Percentiles rank a stretch among this genome's conserved stretches.
These are phyloP conservation scores for Licmophora abbreviata DNA, from an alignment of 108 stramenopile species.

Conservation along the genomic window DNA sequence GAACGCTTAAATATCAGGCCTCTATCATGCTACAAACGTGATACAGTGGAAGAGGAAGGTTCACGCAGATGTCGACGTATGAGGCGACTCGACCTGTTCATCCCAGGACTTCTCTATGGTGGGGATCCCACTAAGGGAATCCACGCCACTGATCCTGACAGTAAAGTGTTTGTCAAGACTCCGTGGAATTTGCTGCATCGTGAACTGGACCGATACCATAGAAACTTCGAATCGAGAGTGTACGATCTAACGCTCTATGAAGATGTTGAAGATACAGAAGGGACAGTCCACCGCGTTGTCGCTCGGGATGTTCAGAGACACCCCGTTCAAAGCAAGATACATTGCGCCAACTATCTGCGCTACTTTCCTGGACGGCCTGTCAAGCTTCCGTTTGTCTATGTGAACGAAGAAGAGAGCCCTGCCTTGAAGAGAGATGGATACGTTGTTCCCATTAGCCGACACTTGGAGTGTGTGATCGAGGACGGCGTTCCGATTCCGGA, in stretches of 20 bases:
- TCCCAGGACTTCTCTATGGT: constrained; percentile 80
- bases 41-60: constrained; percentile 25
- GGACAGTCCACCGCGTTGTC: constrained; percentile 59
- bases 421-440: constrained; percentile 80
- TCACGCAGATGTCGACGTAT: constrained; percentile 21
- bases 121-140: constrained; percentile 51
- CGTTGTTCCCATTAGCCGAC: constrained; percentile 55
- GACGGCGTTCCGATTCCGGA: constrained; percentile 72
- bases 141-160: constrained; percentile 19
- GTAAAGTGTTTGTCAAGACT: constrained; percentile 56
- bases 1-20: constrained; percentile 36
- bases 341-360: constrained; percentile 65
- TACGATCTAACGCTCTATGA: constrained; percentile 68
- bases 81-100: constrained; percentile 34
- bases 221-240: constrained; percentile 49
- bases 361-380: constrained; percentile 70
- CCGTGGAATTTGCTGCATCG: constrained; percentile 61
- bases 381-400: constrained; percentile 45
- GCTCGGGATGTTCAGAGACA: constrained; percentile 65
- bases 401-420: constrained; percentile 72
- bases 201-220: constrained; percentile 68
- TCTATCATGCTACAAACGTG: constrained; percentile 31
- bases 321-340: constrained; percentile 60
- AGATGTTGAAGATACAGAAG: constrained; percentile 37
- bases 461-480: constrained; percentile 60